A percentile compares a stretch with the other conserved stretches of the same genome.
These are phyloP conservation scores for Rhexocercosporidium sp. DNA, from an alignment of 2,329 filamentous ascomycete species.

Conservation along the genomic window DNA sequence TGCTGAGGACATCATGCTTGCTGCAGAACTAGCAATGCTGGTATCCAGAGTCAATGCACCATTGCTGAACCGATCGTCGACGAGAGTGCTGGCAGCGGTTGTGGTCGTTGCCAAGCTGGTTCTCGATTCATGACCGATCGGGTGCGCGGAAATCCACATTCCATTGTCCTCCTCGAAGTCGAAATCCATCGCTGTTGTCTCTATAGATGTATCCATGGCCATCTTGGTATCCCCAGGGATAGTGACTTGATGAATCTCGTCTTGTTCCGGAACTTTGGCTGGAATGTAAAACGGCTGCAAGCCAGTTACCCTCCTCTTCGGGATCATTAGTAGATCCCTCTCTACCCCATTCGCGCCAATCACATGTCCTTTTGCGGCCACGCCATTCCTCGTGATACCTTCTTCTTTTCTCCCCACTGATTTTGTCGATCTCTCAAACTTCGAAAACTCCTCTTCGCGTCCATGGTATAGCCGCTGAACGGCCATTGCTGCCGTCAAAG, in stretches of 20 bases:
- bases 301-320: constrained; percentile 27
- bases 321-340: constrained; percentile 20
- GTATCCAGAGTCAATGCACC: constrained; percentile 34
- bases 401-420: constrained; percentile 35
- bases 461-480: constrained; percentile 36
- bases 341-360: constrained; percentile 20
- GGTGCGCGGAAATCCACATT: constrained; percentile 38
- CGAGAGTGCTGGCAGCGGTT: constrained; percentile 32
- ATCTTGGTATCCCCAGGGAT: constrained; percentile 21
- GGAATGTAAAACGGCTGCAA: constrained; percentile 38
- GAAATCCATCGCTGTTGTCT: constrained; percentile 35
- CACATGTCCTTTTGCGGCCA: constrained; percentile 40
- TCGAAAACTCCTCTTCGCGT: constrained; percentile 32
- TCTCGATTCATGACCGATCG: constrained; percentile 34
- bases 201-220: constrained; percentile 33
- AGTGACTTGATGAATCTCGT: constrained; percentile 28
- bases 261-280: constrained; percentile 39
- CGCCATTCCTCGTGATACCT: constrained; percentile 38
- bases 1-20: constrained; percentile 41
- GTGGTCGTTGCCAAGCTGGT: constrained; percentile 36
- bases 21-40: constrained; percentile 42
- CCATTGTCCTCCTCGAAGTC: constrained; percentile 37
- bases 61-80: constrained; percentile 32
- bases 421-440: constrained; percentile 32
- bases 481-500: constrained; percentile 32